Evolutionary conservation across 2,329 filamentous ascomycete species (phyloP).

Genomic region (Sarocladiaceae sp.): DNA sequence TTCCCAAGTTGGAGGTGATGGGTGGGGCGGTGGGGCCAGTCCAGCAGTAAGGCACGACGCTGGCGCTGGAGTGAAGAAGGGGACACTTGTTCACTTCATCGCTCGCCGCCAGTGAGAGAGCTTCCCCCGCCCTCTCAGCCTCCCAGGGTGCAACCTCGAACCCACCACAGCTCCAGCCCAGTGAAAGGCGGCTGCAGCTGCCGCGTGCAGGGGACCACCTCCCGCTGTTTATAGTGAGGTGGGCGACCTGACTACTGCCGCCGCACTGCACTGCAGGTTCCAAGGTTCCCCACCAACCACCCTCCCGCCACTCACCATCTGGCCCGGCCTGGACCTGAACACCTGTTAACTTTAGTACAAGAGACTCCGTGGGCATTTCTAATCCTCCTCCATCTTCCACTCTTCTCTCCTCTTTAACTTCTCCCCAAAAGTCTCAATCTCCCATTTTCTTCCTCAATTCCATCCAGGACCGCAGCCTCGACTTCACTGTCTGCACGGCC

Average conservation of each 20-base stretch:
- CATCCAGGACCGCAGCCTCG: conserved; percentile 5
- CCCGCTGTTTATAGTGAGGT: not conserved
- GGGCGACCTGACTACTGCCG: not conserved
- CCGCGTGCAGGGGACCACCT: conserved; percentile 4
- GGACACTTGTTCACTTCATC: conserved; percentile 44
- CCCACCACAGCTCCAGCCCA: too few relatives aligned
- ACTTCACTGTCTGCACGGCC: conserved; percentile 7
- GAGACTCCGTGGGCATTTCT: conserved; percentile 7
- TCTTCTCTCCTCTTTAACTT: conserved; percentile 9
- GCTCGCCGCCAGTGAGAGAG: not conserved
- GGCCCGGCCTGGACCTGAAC: not conserved
- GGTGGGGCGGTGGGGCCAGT: conserved; percentile 14
- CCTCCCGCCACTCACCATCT: conserved; percentile 3
- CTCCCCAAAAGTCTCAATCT: conserved; percentile 8
- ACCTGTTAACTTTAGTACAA: conserved; percentile 10
- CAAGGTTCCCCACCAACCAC: conserved; percentile 5
- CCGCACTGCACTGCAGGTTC: not conserved
- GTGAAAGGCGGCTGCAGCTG: not conserved
- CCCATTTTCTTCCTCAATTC: not conserved
- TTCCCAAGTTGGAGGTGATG: too few relatives aligned
- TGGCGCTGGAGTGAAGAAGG: conserved; percentile 20
- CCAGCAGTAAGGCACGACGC: not conserved
- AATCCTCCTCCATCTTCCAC: conserved; percentile 6
- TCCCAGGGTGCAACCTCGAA: not conserved
- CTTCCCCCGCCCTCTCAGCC: not conserved